A percentile compares a stretch with the other conserved stretches of the same genome.
phyloP scores from a whole-genome alignment of 106 monocot genomes.

The Amphibolis antarctica region DNA sequence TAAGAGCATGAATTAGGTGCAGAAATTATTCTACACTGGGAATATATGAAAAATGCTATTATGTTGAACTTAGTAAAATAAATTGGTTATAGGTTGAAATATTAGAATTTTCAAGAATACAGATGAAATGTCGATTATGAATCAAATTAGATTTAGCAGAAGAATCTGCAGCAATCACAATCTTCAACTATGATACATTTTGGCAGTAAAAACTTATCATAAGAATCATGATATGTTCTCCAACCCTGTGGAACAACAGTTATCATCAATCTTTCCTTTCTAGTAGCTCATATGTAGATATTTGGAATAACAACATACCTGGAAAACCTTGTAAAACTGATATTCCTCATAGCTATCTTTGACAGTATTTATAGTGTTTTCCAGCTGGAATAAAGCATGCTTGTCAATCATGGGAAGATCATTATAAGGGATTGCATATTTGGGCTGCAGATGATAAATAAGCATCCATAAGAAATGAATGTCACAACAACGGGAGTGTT shows the following conservation, averaged over 20 bases:
- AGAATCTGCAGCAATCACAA: no score
- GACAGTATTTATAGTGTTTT: slow-evolving; percentile 55
- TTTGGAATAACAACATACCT: slow-evolving; percentile 33
- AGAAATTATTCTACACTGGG: background rate
- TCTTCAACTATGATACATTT: background rate
- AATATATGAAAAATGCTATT: background rate
- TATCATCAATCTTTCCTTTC: no score
- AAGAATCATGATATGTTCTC: no score
- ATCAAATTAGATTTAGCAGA: no score
- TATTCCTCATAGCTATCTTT: slow-evolving; percentile 75
- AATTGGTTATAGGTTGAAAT: no score
- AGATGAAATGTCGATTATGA: no score
- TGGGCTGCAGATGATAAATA: slow-evolving; percentile 33
- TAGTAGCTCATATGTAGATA: no score
- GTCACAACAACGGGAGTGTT: background rate
- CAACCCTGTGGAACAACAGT: no score
- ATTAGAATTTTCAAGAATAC: no score
- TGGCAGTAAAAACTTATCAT: no score
- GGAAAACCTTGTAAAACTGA: slow-evolving; percentile 94
- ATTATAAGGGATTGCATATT: slow-evolving; percentile 46
- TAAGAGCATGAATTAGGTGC: background rate
- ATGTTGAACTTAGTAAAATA: no score
- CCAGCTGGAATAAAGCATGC: slow-evolving; percentile 86
- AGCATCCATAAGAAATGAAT: slow-evolving; percentile 1
- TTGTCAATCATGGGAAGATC: slow-evolving; percentile 94